Evolutionary conservation across 768 basidiomycete genomes (phyloP), one percentile per base, ranked within the genome.

Genomic region (Mrakia frigida): DNA sequence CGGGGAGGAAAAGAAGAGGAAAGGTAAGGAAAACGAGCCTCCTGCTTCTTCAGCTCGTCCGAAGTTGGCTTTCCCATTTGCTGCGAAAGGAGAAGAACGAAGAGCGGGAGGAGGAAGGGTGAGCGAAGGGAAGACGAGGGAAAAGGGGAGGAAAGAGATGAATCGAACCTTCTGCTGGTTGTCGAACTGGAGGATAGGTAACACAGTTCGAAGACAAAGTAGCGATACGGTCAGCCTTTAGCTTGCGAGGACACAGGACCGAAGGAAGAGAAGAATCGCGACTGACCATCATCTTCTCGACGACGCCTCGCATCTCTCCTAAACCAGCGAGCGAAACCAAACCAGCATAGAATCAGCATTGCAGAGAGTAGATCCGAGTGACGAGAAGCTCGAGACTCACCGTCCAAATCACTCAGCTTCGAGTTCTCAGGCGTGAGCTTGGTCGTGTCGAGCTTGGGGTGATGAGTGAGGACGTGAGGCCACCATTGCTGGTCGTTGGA

Each of bases 241-340:
- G n/a, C n/a, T n/a, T n/a, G n/a, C n/a, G n/a, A n/a, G n/a, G n/a
- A n/a, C n/a, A n/a, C n/a, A n/a, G n/a, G n/a, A n/a, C n/a, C n/a
- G n/a, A n/a, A n/a, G n/a, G 52, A 41, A 65, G 10, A 77, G 69
- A 28, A 6, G 31, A 76, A 75, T 67, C 23, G 52, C 35, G 35
- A n/a, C 91, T 80, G 85, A 96, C 96, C 96, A 99, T 98, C 97
- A 99, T 99, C 86, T 99, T 99, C 84, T 99, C 97, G 5, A 99
- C 97, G 92, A 99, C 92, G 2, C 92, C 94, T 79, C 97, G 92
- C 56, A 53, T 77, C 72, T 77, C 76, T 21, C 70, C 75, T 76
- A 53, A 50, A 21, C 14, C 3, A 50, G 46, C 46, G 10, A 50
- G 46, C 46, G 2, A 23, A 14, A 41, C 11, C 35, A 71, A 25